Evolutionary conservation across 2,329 filamentous ascomycete genomes (phyloP), one percentile per base, ranked within the genome.

Genomic region (Sphaerulina populicola): DNA sequence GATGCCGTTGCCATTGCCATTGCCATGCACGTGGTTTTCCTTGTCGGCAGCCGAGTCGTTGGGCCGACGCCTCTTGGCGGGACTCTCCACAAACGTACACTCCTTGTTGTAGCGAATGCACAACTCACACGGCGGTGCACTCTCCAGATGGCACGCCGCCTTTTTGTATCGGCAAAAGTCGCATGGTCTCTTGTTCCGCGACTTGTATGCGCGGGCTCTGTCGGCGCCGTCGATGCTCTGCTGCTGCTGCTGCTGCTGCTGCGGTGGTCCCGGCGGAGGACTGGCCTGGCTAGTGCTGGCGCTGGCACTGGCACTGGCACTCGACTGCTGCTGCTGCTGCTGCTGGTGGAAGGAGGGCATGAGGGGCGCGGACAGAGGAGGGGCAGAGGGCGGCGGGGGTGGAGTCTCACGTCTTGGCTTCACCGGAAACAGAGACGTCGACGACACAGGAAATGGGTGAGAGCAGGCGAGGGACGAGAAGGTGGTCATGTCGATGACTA

Each of bases 121-220:
- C 7, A 72, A 60, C 47, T 70, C 68, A 53, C 72, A 74, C 5
- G 72, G 72, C 12, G 71, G 72, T 11, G 63, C 55, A 7, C 54
- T 59, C 21, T 73, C 70, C 39, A 74, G 69, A 50, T 72, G 70
- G 56, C 71, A 74, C 8, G 71, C 71, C 1, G 71, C 69, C 56
- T 74, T 72, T 51, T 72, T 68, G 14, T 69, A 70, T 9, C 71
- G 66, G 54, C 71, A 74, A 57, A 73, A 73, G 56, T 74, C 72
- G 60, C 72, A 75, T 4, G 72, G 72, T 36, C 72, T 63, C 57
- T 66, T 67, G 52, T 66, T 67, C 15, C 66, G 61, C 45, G 63
- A 66, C 58, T 68, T 68, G 62, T 68, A 68, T 33, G 63, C 64
- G 52, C 65, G 54, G 36, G 65, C 62, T 49, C 65, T 59, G 46